A percentile compares a stretch with the other conserved stretches of the same genome.
phyloP scores from a whole-genome alignment of 208 protist species.

The Trypanosoma scelopori region DNA sequence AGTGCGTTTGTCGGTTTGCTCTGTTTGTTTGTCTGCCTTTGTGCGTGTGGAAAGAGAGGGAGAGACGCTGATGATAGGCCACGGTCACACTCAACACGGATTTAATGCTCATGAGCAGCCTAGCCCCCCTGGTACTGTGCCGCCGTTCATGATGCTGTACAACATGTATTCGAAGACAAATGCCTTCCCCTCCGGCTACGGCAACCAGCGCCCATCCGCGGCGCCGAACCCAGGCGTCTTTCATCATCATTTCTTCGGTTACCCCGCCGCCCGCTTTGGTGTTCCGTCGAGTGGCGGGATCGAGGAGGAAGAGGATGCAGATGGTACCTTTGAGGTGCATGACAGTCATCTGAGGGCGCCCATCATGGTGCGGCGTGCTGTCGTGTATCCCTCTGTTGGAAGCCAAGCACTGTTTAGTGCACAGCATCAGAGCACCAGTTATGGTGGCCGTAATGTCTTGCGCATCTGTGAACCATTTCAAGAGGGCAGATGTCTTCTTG shows the following conservation, averaged over 20 bases:
- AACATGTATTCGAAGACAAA: conserved; percentile 7
- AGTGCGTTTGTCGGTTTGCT: too few relatives aligned
- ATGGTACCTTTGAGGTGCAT: conserved; percentile 54
- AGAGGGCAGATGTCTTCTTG: conserved; percentile 44
- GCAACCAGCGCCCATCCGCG: background rate
- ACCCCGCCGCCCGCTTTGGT: background rate
- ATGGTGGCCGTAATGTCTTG: conserved; percentile 35
- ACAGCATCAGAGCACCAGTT: conserved; percentile 31
- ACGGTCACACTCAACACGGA: background rate
- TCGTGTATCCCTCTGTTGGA: conserved; percentile 50
- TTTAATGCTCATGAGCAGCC: background rate
- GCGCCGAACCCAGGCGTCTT: background rate
- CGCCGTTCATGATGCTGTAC: conserved; percentile 24
- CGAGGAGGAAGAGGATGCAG: conserved; percentile 23
- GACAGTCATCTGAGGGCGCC: conserved; percentile 74
- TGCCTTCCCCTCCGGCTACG: background rate
- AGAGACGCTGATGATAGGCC: conserved; percentile 9
- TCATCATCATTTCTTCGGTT: conserved; percentile 4
- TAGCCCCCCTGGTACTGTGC: background rate
- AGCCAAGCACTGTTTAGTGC: conserved; percentile 59
- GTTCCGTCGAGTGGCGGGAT: too few relatives aligned
- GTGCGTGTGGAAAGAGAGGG: too few relatives aligned
- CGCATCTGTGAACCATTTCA: conserved; percentile 70
- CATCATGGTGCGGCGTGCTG: conserved; percentile 42
- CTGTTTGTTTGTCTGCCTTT: too few relatives aligned